phyloP scores from a whole-genome alignment of 345 rosid species.

The Pistacia integerrima region DNA sequence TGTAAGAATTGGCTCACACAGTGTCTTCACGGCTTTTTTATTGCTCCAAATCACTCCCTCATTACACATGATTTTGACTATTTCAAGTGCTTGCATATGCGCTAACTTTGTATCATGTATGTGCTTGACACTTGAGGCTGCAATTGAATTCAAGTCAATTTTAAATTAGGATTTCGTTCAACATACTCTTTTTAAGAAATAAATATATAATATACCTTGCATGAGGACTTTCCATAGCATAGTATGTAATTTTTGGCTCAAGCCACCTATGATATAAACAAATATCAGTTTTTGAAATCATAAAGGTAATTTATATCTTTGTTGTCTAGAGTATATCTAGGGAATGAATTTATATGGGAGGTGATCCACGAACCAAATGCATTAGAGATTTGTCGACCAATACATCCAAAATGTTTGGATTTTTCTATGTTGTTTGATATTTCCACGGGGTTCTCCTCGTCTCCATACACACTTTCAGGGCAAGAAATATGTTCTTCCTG shows the following conservation, averaged over 20 bases:
- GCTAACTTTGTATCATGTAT: neutral
- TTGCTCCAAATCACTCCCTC: neutral
- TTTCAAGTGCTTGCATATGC: neutral
- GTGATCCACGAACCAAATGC: neutral
- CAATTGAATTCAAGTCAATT: neutral
- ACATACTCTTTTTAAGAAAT: neutral
- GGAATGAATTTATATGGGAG: neutral
- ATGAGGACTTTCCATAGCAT: neutral
- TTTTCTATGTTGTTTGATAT: too few relatives aligned
- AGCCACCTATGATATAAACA: neutral
- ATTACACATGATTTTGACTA: neutral
- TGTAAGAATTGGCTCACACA: neutral
- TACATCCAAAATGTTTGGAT: neutral
- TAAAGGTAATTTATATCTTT: neutral
- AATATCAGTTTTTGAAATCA: neutral
- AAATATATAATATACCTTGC: neutral
- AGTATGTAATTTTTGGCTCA: neutral
- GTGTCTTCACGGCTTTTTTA: neutral
- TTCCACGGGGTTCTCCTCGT: neutral
- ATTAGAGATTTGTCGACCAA: neutral
- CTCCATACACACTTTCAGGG: neutral
- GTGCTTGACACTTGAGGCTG: neutral
- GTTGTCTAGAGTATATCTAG: neutral
- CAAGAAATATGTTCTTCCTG: neutral
- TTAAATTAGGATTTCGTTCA: neutral